Base-by-base conservation (phyloP, 2,329 filamentous ascomycete species). In the Neonectria ditissima region DNA sequence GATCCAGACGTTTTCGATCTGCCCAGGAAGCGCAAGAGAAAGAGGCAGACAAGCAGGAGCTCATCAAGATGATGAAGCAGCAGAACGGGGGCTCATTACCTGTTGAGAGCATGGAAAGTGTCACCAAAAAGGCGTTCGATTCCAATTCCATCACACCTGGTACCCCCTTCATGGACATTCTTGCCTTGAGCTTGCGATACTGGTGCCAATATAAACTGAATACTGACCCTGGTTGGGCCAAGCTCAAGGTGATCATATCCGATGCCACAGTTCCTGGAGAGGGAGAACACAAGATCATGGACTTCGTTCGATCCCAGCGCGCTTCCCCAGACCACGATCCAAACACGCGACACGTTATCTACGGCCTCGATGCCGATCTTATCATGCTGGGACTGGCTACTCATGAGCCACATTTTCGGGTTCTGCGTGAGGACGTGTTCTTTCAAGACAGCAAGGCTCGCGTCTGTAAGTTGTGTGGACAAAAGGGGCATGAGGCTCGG, bases 261-360 rank as follows among this genome's bases (percentile, higher is more conserved):
- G 96, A 99, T 83, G 95, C 96, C 57, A 97, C 95, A 43, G 94
- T 99, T 41, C 96, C 96, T 58, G 96, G 96, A 76, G 96, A 99
- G 81, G 96, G 96, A 77, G 96, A 99, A 82, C 96, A 99, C 80
- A 99, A 99, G 80, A 98, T 99, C 76, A 99, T 99, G 96, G 91
- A 96, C 71, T 99, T 98, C 78, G 89, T 99, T 69, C 91, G 96
- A 74, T 97, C 95, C 39, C 97, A 99, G 80, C 90, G 96, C 74
- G 89, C 92, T 53, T 96, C 93, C 56, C 91, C 94, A 5, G 91
- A 97, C 68, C 94, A 99, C 79, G 91, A 99, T 75, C 96, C 96
- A 24, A 98, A 99, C 78, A 98, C 96, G 22, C 92, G 92, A 65
- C 96, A 99, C 81, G 97, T 99, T 73, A 97, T 99, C 66, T 99